phyloP scores from a whole-genome alignment of 2,329 filamentous ascomycete species.

The Fusarium sacchari region DNA sequence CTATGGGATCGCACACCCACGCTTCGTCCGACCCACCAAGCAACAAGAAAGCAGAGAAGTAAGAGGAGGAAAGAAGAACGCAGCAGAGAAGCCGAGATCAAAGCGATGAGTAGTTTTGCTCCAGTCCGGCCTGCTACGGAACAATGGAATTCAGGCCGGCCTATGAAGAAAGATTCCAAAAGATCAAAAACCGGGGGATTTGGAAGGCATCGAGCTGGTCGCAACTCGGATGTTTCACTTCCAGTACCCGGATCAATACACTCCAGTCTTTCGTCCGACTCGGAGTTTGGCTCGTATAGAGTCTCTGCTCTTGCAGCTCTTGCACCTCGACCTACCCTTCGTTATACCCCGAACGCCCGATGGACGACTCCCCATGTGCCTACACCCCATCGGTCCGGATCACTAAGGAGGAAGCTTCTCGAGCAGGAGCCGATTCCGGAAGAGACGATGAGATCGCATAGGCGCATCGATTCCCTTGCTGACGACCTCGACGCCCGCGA shows the following conservation, averaged over 20 bases:
- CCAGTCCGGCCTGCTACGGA: constrained; percentile 72
- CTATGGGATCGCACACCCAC: constrained; percentile 56
- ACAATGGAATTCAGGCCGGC: constrained; percentile 68
- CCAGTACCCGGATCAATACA: constrained; percentile 78
- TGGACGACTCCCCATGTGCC: constrained; percentile 59
- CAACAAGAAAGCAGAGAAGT: constrained; percentile 73
- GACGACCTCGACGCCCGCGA: constrained; percentile 87
- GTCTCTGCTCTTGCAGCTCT: constrained; percentile 84
- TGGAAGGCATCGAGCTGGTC: constrained; percentile 66
- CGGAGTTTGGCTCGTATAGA: constrained; percentile 78
- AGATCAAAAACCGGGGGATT: constrained; percentile 66
- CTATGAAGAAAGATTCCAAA: constrained; percentile 71
- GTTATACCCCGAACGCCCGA: constrained; percentile 74
- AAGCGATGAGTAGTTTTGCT: constrained; percentile 78
- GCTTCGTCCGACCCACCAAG: constrained; percentile 69
- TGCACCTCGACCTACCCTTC: constrained; percentile 84
- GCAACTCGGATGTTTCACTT: constrained; percentile 78
- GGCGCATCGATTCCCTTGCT: constrained; percentile 76
- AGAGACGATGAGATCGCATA: constrained; percentile 68
- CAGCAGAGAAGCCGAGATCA: constrained; percentile 87
- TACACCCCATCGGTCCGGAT: constrained; percentile 59
- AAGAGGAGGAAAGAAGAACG: constrained; percentile 81
- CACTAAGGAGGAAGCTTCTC: constrained; percentile 62
- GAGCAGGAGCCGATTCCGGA: constrained; percentile 67
- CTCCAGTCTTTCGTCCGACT: constrained; percentile 79